These are phyloP conservation scores for Plasmopara viticola DNA, from an alignment of 352 stramenopile genomes.

Conservation along the genomic window DNA sequence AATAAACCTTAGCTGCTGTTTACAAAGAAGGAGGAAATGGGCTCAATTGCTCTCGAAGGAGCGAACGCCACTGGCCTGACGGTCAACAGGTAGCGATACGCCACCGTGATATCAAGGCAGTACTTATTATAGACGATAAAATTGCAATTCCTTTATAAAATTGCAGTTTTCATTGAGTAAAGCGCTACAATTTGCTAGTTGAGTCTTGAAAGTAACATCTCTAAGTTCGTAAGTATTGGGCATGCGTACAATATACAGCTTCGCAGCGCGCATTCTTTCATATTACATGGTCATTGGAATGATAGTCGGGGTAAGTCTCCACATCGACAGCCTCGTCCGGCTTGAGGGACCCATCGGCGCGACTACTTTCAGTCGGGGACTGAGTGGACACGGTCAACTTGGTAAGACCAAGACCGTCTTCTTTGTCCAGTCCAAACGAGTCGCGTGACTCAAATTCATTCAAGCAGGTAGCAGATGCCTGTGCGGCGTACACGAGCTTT, in stretches of 20 bases:
- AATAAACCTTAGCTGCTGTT: no score
- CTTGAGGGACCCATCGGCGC: conserved; percentile 16
- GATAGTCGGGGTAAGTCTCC: conserved; percentile 45
- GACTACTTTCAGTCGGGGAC: conserved; percentile 19
- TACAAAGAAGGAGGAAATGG: no score
- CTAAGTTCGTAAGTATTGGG: not conserved
- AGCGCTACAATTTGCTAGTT: no score
- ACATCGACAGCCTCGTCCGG: conserved; percentile 14
- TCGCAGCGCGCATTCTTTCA: not conserved
- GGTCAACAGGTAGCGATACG: no score
- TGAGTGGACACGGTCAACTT: conserved; percentile 28
- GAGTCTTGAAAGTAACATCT: no score
- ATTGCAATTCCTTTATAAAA: no score
- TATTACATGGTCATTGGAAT: conserved; percentile 27
- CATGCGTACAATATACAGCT: conserved; percentile 27
- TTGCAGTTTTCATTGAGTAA: no score
- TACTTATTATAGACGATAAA: no score
- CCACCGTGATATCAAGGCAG: no score
- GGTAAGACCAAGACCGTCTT: conserved; percentile 20
- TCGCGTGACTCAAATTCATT: conserved; percentile 36
- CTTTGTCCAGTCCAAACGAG: conserved; percentile 36
- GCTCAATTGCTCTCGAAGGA: no score
- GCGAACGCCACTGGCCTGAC: no score
- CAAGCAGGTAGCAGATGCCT: conserved; percentile 22
- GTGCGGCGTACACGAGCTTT: conserved; percentile 33